Evolutionary conservation across 192 early-diverging fungal genomes (phyloP), one percentile per base, ranked within the genome.

Genomic region (Entomortierella lignicola): DNA sequence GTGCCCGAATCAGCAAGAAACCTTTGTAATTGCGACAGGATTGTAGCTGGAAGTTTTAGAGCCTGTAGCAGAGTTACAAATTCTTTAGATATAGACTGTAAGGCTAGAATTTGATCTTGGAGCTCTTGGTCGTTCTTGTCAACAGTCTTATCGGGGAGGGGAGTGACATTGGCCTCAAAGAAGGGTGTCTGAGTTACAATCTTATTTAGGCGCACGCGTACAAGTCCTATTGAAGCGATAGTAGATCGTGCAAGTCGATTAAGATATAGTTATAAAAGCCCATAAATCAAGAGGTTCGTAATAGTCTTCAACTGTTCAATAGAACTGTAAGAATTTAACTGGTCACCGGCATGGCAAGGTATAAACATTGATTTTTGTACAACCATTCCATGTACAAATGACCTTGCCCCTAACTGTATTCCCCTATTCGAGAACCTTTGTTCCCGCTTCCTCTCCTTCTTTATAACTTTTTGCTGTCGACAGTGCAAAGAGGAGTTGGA

Each of bases 31-130:
- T 94, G 91, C 1, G 77, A 77, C 17, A 92, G 56, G 1, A 92
- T 82, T 1, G 89, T 77, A 0, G 87, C 80, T 3, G 94, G 94
- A 21, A 95, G 70, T 56, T 92, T 87, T 3, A 95, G 71, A 29
- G 90, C 87, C 69, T 65, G 87, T 63, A 80, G 87, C 72, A 82
- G 87, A 56, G 63, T 48, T 13, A 85, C 66, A 82, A 89, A 84
- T 26, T 82, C 72, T 21, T 77, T 75, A 29, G 86, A 84, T 34
- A 84, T 82, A 15, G 88, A 70, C 27, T 85, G 86, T 50, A 92
- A 81, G 10, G 80, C 82, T 25, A 89, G 60, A 26, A 85, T 84
- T 12, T 85, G 66, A 18, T 86, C 84, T 17, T 85, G 83, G 7
- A 88, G 69, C 52, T 90, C 91, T 18, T 82, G 62, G 44, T 90